phyloP scores from a whole-genome alignment of 2,329 filamentous ascomycete genomes.

The Helicocarpus griseus region DNA sequence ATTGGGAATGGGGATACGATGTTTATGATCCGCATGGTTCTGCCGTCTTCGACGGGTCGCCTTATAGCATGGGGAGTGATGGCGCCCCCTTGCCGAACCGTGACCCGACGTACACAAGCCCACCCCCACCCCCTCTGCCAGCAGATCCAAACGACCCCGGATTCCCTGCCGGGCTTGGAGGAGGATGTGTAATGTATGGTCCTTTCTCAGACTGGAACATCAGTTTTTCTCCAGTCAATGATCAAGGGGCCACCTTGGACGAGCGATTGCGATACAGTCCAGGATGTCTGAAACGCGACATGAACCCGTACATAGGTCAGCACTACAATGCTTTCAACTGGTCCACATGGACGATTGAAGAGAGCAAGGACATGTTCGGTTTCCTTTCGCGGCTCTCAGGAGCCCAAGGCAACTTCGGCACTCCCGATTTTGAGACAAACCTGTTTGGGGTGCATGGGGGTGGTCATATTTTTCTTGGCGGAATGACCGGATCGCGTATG shows the following conservation, averaged over 20 bases:
- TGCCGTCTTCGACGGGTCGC: conserved; percentile 20
- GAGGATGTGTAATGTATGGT: conserved; percentile 21
- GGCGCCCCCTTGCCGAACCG: conserved; percentile 9
- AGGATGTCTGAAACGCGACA: conserved; percentile 28
- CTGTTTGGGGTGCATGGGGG: conserved; percentile 12
- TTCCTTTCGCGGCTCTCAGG: conserved; percentile 10
- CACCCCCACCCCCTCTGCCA: conserved; percentile 6
- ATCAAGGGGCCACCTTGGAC: not conserved
- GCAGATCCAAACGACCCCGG: conserved; percentile 19
- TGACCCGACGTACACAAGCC: not conserved
- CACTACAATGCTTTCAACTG: conserved; percentile 8
- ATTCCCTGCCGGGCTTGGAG: conserved; percentile 15
- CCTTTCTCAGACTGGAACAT: conserved; percentile 29
- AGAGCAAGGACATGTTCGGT: conserved; percentile 9
- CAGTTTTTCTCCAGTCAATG: conserved; percentile 21
- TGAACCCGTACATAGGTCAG: conserved; percentile 21
- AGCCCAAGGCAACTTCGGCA: conserved; percentile 3
- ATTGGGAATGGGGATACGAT: conserved; percentile 23
- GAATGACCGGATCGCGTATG: conserved; percentile 10
- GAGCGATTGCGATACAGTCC: conserved; percentile 23
- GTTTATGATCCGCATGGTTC: conserved; percentile 14
- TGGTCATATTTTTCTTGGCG: conserved; percentile 11
- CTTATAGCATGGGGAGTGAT: conserved; percentile 22
- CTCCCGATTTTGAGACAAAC: conserved; percentile 5
- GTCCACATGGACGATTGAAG: conserved; percentile 10